Base-by-base conservation (phyloP, 2,329 filamentous ascomycete genomes). In the Hymenotorrendiella dingleyae region DNA sequence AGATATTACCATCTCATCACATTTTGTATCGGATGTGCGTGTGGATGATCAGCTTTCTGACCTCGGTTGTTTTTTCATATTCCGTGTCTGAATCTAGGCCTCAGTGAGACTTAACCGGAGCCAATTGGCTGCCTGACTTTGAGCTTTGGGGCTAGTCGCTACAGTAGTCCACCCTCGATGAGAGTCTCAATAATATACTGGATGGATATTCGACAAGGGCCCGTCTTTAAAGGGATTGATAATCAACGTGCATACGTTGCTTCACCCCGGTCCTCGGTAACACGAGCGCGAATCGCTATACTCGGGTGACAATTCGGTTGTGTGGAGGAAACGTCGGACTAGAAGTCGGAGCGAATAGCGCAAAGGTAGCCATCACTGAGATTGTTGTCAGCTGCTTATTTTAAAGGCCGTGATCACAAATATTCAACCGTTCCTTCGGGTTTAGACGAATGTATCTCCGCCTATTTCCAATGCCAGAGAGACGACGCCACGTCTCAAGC, bases 211-310 rank as follows among this genome's bases (percentile, higher is more conserved):
- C 26, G 17, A 10, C 21, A 26, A 32, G 12, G 16, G 17, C 26
- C 32, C n/a, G 14, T 17, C 28, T 16, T 14, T 12, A 21, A 20
- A 17, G 8, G 24, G 45, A 41, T 48, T 44, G 36, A 48, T 48
- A 48, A 48, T 48, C 46, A 38, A 12, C 42, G 39, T 48, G 46
- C 46, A 48, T 48, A 42, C 14, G 28, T 24, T 22, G 29, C 34
- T 37, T 40, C 11, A 30, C 11, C 33, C 36, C 30, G 19, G 26
- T 19, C 27, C 26, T 17, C 30, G 37, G 37, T 33, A 32, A 33
- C 19, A 33, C 37, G 27, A 40, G 37, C 4, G 16, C 10, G 10
- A n/a, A 7, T 36, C 20, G 20, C 33, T 11, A 36, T 12, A 36
- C n/a, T n/a, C 17, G 23, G 16, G 33, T 10, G 19, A 36, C 11